Evolutionary conservation across 768 basidiomycete species (phyloP).

Genomic region (Lentinus brumalis): DNA sequence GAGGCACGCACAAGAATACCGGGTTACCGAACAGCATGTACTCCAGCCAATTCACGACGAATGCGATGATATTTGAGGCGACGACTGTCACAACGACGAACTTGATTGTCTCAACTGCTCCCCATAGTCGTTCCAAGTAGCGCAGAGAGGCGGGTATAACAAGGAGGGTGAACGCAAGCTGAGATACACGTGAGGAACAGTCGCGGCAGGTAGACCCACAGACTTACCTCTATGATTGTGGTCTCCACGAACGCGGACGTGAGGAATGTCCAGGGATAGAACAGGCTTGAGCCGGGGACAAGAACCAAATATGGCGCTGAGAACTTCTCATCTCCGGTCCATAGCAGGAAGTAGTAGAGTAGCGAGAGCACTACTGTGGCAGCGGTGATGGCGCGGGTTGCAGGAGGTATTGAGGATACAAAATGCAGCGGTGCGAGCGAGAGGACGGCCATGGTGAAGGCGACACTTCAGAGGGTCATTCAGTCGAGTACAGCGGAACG

Average conservation of each 20-base stretch:
- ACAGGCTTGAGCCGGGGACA: slow-evolving; percentile 78
- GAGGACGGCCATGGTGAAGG: slow-evolving; percentile 67
- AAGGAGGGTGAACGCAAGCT: slow-evolving; percentile 80
- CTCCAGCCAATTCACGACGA: slow-evolving; percentile 89
- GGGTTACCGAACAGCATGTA: slow-evolving; percentile 68
- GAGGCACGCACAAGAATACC: slow-evolving; percentile 71
- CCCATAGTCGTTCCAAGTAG: slow-evolving; percentile 96
- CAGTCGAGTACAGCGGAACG: slow-evolving; percentile 10
- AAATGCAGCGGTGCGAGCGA: slow-evolving; percentile 66
- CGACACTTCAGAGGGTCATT: slow-evolving; percentile 13
- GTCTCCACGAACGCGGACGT: slow-evolving; percentile 88
- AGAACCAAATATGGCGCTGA: slow-evolving; percentile 71
- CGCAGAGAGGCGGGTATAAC: slow-evolving; percentile 81
- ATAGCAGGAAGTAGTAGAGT: slow-evolving; percentile 66
- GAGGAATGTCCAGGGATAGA: slow-evolving; percentile 93
- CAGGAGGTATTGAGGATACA: slow-evolving; percentile 72
- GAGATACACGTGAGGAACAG: slow-evolving; percentile 12
- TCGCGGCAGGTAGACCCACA: not conserved
- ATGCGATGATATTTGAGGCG: slow-evolving; percentile 85
- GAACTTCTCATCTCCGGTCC: slow-evolving; percentile 44
- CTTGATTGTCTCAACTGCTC: slow-evolving; percentile 79
- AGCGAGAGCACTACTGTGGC: slow-evolving; percentile 60
- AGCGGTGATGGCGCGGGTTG: slow-evolving; percentile 72
- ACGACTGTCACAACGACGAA: slow-evolving; percentile 82
- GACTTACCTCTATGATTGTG: slow-evolving; percentile 77